Evolutionary conservation across 139 green algal species (phyloP).

Genomic region (Chlorella sp.): DNA sequence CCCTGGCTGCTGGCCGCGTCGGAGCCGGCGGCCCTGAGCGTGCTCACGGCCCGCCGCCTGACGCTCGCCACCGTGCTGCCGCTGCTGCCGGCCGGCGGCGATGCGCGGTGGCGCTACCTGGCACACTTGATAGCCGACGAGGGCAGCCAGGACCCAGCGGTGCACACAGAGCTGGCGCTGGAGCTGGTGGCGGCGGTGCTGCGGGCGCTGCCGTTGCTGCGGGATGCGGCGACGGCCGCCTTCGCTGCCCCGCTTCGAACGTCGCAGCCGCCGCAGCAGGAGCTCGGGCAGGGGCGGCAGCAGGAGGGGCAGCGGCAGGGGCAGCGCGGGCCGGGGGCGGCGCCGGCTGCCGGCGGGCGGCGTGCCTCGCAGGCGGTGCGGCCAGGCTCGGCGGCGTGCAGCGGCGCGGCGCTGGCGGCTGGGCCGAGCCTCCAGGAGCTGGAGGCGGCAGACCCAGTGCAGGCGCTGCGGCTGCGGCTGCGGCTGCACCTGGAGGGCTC

Average conservation of each 20-base stretch:
- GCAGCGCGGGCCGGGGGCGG: neutral
- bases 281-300: neutral
- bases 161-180: slow-evolving; percentile 71
- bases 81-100: slow-evolving; percentile 9
- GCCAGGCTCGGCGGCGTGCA: neutral
- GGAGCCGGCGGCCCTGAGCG: slow-evolving; percentile 25
- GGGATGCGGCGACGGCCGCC: neutral
- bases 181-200: slow-evolving; percentile 36
- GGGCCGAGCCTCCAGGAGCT: slow-evolving; percentile 7
- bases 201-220: neutral
- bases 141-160: neutral
- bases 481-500: slow-evolving; percentile 57
- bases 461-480: slow-evolving; percentile 50
- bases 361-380: neutral
- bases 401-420: slow-evolving; percentile 27
- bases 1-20: slow-evolving; percentile 48
- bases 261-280: neutral
- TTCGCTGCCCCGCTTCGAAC: neutral
- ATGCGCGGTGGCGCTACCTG: slow-evolving; percentile 67
- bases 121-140: slow-evolving; percentile 53
- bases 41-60: slow-evolving; percentile 34
- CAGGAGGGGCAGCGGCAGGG: neutral
- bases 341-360: neutral
- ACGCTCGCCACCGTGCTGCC: slow-evolving; percentile 11
- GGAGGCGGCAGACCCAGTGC: slow-evolving; percentile 12